A percentile compares a stretch with the other conserved stretches of the same genome.
phyloP scores from a whole-genome alignment of 2,329 filamentous ascomycete species.

The Trichocomaceae sp. region DNA sequence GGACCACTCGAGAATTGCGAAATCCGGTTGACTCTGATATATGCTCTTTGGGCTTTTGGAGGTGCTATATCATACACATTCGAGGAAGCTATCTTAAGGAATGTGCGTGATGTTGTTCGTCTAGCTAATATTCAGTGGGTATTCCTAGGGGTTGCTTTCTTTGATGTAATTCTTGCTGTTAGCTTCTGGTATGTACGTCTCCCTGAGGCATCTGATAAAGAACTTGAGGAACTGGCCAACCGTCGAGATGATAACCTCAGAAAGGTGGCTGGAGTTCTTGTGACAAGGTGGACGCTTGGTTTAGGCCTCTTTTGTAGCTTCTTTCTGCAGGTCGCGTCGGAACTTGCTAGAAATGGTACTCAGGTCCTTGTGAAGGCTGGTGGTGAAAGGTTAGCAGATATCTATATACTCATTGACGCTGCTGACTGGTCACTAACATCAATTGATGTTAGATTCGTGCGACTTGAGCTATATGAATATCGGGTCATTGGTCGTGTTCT shows the following conservation, averaged over 20 bases:
- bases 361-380: no score
- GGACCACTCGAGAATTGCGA: conserved; percentile 6
- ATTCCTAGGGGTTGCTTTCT: not conserved
- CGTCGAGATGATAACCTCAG: not conserved
- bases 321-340: not conserved
- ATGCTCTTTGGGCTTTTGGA: not conserved
- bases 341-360: no score
- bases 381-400: no score
- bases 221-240: not conserved
- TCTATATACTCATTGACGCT: no score
- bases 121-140: not conserved
- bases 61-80: not conserved
- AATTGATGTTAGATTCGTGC: no score
- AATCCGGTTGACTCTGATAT: conserved; percentile 42
- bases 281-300: no score
- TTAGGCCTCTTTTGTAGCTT: no score
- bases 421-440: no score
- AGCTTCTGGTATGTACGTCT: conserved; percentile 1
- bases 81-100: not conserved
- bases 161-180: not conserved
- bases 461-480: no score
- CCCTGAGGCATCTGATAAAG: not conserved
- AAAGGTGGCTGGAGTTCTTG: conserved; percentile 18
- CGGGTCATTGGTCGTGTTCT: conserved; percentile 21
- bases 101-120: not conserved